phyloP scores from a whole-genome alignment of 306 rosid species.

The Mimosa bimucronata region DNA sequence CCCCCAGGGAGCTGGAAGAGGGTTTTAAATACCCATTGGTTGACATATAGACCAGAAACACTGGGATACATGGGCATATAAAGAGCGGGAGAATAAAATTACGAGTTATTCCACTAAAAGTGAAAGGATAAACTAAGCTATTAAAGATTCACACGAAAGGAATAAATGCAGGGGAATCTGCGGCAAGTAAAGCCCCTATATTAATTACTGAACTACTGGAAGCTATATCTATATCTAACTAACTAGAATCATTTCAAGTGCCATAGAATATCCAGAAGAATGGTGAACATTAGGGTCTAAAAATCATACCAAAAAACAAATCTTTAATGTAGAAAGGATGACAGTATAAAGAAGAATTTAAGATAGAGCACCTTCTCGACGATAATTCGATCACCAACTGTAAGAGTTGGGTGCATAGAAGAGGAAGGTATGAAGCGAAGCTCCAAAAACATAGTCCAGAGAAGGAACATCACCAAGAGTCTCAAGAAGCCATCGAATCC shows the following conservation, averaged over 20 bases:
- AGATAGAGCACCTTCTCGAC: constrained; percentile 61
- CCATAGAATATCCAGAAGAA: not conserved
- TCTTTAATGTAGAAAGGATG: not conserved
- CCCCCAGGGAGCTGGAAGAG: not conserved
- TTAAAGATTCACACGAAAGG: constrained; percentile 22
- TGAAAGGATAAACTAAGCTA: not conserved
- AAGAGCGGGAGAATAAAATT: not conserved
- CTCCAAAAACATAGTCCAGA: constrained; percentile 75
- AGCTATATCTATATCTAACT: not conserved
- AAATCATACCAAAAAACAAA: not conserved
- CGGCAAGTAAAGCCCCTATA: not conserved
- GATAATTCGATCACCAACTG: constrained; percentile 75
- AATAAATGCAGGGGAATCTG: constrained; percentile 22
- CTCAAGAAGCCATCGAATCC: constrained; percentile 77
- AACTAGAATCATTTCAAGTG: not conserved
- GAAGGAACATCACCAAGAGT: constrained; percentile 61
- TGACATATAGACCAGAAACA: not conserved
- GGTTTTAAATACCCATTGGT: not conserved
- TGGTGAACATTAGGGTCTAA: not conserved
- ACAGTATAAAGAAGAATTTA: not conserved
- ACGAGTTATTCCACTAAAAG: not conserved
- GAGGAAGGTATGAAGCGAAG: constrained; percentile 77
- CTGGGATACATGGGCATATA: not conserved
- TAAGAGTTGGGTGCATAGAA: constrained; percentile 89
- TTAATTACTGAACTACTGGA: not conserved